Evolutionary conservation across 2,329 filamentous ascomycete genomes (phyloP).

Genomic region (Tolypocladium album): DNA sequence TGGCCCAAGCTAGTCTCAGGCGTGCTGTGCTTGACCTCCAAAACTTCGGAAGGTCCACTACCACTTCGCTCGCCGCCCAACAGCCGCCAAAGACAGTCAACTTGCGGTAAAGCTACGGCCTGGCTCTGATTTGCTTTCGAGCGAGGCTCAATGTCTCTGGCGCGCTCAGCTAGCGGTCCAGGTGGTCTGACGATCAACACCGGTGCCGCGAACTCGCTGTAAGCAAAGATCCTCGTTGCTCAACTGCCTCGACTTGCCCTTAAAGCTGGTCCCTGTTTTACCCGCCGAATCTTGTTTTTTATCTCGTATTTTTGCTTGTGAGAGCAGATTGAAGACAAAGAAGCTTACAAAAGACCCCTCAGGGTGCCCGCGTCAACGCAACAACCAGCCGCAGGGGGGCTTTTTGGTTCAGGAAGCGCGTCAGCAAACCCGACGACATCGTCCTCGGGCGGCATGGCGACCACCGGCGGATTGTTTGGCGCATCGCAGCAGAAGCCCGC

Average conservation of each 20-base stretch:
- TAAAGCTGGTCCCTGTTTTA: not conserved
- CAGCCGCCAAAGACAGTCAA: not conserved
- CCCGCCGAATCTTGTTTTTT: no score
- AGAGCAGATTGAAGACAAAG: not conserved
- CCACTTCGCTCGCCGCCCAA: not conserved
- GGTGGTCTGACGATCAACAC: constrained; percentile 55
- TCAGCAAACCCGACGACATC: constrained; percentile 15
- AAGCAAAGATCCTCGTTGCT: constrained; percentile 8
- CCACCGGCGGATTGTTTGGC: constrained; percentile 26
- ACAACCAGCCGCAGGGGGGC: constrained; percentile 21
- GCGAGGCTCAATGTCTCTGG: constrained; percentile 32
- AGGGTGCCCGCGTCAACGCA: constrained; percentile 17
- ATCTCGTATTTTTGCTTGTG: not conserved
- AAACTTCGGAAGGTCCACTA: constrained; percentile 1
- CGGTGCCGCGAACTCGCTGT: constrained; percentile 42
- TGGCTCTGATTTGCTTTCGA: constrained; percentile 1
- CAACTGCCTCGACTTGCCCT: not conserved
- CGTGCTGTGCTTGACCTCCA: not conserved
- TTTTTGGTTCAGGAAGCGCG: constrained; percentile 23
- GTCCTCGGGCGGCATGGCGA: constrained; percentile 21
- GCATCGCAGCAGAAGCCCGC: constrained; percentile 14
- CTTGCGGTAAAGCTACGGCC: not conserved
- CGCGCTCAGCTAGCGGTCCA: constrained; percentile 48
- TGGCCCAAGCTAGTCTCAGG: not conserved
- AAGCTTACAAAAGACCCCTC: constrained; percentile 1